Percentiles rank a stretch among this genome's conserved stretches.
phyloP scores from a whole-genome alignment of 257 asterid species.

The Pogostemon cablin region DNA sequence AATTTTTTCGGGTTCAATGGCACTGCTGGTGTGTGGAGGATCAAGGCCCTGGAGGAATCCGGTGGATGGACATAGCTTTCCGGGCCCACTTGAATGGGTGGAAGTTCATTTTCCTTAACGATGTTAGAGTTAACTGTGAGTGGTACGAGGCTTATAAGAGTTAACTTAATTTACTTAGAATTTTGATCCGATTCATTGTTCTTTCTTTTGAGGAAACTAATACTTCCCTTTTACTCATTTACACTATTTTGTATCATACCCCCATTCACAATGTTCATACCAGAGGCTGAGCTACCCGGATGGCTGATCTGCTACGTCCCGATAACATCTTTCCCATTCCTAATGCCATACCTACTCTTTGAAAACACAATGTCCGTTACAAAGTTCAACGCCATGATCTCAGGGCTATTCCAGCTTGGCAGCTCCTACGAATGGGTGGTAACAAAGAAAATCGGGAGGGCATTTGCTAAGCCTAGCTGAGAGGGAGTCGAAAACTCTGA shows the following conservation, averaged over 20 bases:
- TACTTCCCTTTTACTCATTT: constrained; percentile 90
- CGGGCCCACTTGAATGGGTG: constrained; percentile 88
- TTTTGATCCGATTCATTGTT: constrained; percentile 42
- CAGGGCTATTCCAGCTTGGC: constrained; percentile 88
- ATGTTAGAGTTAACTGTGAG: constrained; percentile 79
- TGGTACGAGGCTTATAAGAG: constrained; percentile 89
- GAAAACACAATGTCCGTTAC: constrained; percentile 98
- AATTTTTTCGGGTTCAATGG: constrained; percentile 95
- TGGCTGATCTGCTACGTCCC: constrained; percentile 96
- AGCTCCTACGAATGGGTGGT: constrained; percentile 95
- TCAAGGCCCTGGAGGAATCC: constrained; percentile 84
- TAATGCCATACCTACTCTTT: constrained; percentile 88
- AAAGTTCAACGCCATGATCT: constrained; percentile 90
- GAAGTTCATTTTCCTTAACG: constrained; percentile 75
- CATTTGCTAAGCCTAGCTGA: constrained; percentile 69
- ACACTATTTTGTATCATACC: constrained; percentile 91
- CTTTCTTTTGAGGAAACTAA: constrained; percentile 81
- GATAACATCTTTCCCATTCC: constrained; percentile 82
- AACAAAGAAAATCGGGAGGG: constrained; percentile 84
- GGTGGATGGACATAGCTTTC: constrained; percentile 96
- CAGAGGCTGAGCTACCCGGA: constrained; percentile 80
- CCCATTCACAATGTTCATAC: constrained; percentile 91
- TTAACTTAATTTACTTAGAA: background rate
- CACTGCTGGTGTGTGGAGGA: constrained; percentile 96
- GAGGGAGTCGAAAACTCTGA: constrained; percentile 51